phyloP scores from a whole-genome alignment of 345 rosid species.

The Gossypium longicalyx region DNA sequence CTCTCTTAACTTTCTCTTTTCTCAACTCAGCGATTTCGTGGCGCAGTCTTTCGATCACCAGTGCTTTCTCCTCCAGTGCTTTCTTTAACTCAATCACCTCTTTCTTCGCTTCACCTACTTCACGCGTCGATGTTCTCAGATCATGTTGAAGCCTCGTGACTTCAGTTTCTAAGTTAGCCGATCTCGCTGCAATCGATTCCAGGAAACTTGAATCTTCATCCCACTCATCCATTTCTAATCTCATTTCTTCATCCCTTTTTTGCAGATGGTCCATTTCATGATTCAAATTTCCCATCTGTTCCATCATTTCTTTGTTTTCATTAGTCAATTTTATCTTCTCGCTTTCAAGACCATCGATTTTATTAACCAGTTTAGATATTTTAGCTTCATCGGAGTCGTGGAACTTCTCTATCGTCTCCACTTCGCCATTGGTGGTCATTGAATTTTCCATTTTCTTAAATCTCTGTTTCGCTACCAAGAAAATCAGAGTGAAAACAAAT shows the following conservation, averaged over 20 bases:
- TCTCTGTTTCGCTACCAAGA: neutral
- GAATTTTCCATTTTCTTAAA: neutral
- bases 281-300: neutral
- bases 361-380: neutral
- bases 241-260: neutral
- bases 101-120: neutral
- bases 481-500: neutral
- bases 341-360: neutral
- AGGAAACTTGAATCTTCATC: neutral
- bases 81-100: neutral
- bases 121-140: neutral
- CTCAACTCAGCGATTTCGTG: neutral
- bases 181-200: neutral
- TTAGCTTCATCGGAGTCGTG: neutral
- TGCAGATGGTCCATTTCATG: neutral
- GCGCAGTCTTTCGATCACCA: neutral
- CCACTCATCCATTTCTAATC: neutral
- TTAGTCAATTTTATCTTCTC: neutral
- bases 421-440: neutral
- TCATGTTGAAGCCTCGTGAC: neutral
- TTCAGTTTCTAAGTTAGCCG: neutral
- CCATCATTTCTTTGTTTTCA: neutral
- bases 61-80: neutral
- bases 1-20: neutral
- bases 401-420: neutral